Evolutionary conservation across 345 rosid species (phyloP).

Genomic region (Abelmoschus esculentus): DNA sequence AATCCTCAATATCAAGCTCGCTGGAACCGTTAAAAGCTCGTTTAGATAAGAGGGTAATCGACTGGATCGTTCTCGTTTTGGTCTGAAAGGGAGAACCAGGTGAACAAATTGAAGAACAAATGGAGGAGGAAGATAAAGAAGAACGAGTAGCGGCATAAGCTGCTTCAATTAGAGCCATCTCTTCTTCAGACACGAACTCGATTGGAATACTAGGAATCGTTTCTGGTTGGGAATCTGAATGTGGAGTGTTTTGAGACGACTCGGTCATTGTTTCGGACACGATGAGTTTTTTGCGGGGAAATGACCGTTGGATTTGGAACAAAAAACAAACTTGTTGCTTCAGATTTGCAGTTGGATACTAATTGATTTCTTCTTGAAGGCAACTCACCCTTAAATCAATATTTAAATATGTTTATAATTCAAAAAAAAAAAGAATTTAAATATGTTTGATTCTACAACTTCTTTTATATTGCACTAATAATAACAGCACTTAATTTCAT

Average conservation of each 20-base stretch:
- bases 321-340: background rate
- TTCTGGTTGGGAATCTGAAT: slow-evolving; percentile 12
- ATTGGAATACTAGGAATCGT: slow-evolving; percentile 40
- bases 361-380: background rate
- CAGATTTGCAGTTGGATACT: background rate
- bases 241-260: slow-evolving; percentile 23
- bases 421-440: no score
- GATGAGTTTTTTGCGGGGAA: slow-evolving; percentile 8
- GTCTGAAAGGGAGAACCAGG: slow-evolving; percentile 19
- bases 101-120: slow-evolving; percentile 28
- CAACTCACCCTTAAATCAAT: no score
- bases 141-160: slow-evolving; percentile 53
- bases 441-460: no score
- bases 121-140: slow-evolving; percentile 14
- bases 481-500: no score
- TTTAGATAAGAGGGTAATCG: slow-evolving; percentile 34
- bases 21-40: slow-evolving; percentile 22
- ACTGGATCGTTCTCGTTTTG: slow-evolving; percentile 27
- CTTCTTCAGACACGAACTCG: slow-evolving; percentile 77
- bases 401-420: no score
- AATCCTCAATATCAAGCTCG: slow-evolving; percentile 56
- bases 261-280: slow-evolving; percentile 33
- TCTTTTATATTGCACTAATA: no score
- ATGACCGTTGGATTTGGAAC: slow-evolving; percentile 11
- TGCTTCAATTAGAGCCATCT: slow-evolving; percentile 74